Conservation (phyloP, 2,329 filamentous ascomycete species). For the Thelonectria blattea region DNA sequence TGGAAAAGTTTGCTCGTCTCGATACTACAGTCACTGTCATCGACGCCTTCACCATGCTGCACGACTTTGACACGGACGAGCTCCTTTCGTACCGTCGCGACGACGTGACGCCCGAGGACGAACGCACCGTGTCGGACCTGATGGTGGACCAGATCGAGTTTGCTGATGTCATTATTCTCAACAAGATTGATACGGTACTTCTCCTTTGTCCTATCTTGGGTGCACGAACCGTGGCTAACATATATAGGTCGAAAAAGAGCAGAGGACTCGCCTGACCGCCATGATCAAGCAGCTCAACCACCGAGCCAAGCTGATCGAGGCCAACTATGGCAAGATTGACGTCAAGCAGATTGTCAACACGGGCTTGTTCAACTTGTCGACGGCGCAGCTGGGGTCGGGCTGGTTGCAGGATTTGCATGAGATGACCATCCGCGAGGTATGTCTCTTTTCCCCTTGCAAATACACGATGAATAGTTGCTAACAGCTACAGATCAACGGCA, state of each 20-base stretch:
- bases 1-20: conserved; percentile 69
- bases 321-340: conserved; percentile 64
- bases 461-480: background rate
- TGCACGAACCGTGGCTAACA: background rate
- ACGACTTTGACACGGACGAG: conserved; percentile 74
- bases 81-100: conserved; percentile 68
- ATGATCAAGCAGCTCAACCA: conserved; percentile 70
- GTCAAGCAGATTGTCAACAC: conserved; percentile 70
- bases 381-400: conserved; percentile 68
- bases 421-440: conserved; percentile 66
- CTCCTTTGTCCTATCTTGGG: too few relatives aligned
- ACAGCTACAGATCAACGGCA: conserved; percentile 47
- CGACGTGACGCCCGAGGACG: conserved; percentile 70
- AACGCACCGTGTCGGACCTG: conserved; percentile 75
- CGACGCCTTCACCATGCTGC: conserved; percentile 74
- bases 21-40: conserved; percentile 77
- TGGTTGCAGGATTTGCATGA: conserved; percentile 75
- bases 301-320: conserved; percentile 67
- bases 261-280: conserved; percentile 54
- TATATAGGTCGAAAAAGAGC: conserved; percentile 45
- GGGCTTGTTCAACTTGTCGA: conserved; percentile 67
- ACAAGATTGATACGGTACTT: conserved; percentile 70
- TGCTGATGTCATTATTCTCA: conserved; percentile 73
- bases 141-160: conserved; percentile 83
- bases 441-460: background rate